Evolutionary conservation across 768 basidiomycete genomes (phyloP).

Genomic region (Tulasnella sp.): DNA sequence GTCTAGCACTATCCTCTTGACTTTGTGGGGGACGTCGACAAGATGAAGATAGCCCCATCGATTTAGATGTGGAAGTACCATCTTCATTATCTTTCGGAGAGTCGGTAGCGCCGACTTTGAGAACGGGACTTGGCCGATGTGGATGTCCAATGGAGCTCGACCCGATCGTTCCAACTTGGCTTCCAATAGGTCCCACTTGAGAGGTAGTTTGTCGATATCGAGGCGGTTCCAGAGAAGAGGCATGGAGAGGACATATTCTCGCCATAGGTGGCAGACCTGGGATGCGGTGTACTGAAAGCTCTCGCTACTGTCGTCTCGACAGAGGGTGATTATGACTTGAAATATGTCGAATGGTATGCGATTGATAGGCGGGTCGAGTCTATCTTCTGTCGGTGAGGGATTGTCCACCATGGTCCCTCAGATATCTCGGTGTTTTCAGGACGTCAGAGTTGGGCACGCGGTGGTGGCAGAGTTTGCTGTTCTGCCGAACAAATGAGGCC

Average conservation of each 20-base stretch:
- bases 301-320: neutral
- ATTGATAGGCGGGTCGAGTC: neutral
- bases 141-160: neutral
- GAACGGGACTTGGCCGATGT: neutral
- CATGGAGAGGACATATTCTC: neutral
- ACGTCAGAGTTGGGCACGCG: too few species aligned
- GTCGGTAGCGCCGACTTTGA: neutral
- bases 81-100: neutral
- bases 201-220: neutral
- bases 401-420: too few species aligned
- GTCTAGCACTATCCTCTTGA: neutral
- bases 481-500: too few species aligned
- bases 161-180: neutral
- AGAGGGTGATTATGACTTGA: neutral
- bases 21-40: neutral
- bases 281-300: neutral
- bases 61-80: neutral
- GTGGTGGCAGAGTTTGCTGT: too few species aligned
- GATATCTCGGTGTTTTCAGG: too few species aligned
- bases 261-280: neutral
- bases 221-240: neutral
- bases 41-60: neutral
- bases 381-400: too few species aligned
- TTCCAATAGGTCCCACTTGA: neutral
- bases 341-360: neutral